Conservation (phyloP, 768 basidiomycete genomes). For the Podaxis rugospora region DNA sequence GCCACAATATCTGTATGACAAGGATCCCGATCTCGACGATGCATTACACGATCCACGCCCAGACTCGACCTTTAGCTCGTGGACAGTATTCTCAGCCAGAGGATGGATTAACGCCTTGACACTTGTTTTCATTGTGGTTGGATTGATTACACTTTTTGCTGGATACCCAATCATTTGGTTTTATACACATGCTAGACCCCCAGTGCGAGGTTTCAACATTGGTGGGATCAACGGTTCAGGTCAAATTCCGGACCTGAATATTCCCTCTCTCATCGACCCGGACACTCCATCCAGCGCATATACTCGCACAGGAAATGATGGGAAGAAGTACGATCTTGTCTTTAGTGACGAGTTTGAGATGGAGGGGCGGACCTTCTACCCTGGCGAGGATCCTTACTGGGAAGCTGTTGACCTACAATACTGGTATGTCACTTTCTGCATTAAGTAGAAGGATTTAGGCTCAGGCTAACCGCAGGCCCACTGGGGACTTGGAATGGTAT, state of each 20-base stretch:
- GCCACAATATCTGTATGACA: constrained; percentile 75
- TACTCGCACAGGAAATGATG: constrained; percentile 65
- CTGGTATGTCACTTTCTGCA: constrained; percentile 39
- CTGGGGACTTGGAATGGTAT: constrained; percentile 80
- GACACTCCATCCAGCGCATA: constrained; percentile 58
- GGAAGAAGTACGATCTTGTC: constrained; percentile 69
- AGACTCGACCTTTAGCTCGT: constrained; percentile 32
- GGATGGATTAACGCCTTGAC: constrained; percentile 77
- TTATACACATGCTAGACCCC: constrained; percentile 25
- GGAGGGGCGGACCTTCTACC: constrained; percentile 58
- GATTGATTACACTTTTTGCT: constrained; percentile 76
- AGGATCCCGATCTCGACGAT: constrained; percentile 87
- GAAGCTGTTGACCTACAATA: constrained; percentile 82
- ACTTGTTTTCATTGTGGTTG: constrained; percentile 60
- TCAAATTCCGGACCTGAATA: constrained; percentile 70
- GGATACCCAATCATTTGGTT: constrained; percentile 80
- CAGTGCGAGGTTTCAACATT: constrained; percentile 61
- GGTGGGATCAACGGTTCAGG: constrained; percentile 83
- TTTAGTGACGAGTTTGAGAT: constrained; percentile 73
- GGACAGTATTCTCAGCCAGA: constrained; percentile 73
- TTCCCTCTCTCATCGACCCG: constrained; percentile 66
- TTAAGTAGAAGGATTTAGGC: neutral
- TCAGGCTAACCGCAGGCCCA: constrained; percentile 37
- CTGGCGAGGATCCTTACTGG: constrained; percentile 78
- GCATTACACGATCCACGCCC: constrained; percentile 86